Evolutionary conservation across 495 filamentous ascomycete genomes (phyloP).

Genomic region (Tuber calosporum): DNA sequence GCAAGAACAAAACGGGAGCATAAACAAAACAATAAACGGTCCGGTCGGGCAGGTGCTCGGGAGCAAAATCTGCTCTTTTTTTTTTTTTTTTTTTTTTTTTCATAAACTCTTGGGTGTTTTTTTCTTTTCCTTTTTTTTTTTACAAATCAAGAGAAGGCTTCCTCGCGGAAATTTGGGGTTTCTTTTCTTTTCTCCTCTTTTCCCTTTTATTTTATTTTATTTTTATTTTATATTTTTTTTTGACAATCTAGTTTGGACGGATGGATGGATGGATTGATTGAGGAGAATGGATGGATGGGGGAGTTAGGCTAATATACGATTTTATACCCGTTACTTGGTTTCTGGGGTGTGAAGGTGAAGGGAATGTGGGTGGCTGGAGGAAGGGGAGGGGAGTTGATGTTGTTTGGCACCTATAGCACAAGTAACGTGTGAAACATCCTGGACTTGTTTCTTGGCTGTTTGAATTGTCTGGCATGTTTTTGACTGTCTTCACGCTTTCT

Average conservation of each 20-base stretch:
- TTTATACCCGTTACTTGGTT: constrained; percentile 5
- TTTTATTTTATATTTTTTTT: background rate
- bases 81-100: background rate
- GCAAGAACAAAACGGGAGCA: background rate
- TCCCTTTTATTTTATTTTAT: too few species aligned
- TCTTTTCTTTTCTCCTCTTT: background rate
- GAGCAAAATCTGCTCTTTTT: background rate
- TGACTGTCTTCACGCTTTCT: background rate
- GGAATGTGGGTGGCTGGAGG: background rate
- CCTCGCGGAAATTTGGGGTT: constrained; percentile 1
- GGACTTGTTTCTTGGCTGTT: background rate
- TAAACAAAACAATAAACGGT: background rate
- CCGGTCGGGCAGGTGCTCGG: background rate
- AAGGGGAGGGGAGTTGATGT: background rate
- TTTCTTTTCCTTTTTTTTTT: background rate
- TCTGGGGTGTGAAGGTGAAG: background rate
- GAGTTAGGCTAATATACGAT: constrained; percentile 1
- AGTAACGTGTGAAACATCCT: background rate
- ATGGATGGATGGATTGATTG: background rate
- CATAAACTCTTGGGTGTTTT: constrained; percentile 1
- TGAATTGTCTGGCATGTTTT: background rate
- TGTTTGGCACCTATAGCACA: background rate
- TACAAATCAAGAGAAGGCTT: background rate
- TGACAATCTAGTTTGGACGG: background rate
- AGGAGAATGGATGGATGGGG: background rate